Evolutionary conservation across 371 early-diverging fungal species (phyloP).

Genomic region (Mucor circinelloides): DNA sequence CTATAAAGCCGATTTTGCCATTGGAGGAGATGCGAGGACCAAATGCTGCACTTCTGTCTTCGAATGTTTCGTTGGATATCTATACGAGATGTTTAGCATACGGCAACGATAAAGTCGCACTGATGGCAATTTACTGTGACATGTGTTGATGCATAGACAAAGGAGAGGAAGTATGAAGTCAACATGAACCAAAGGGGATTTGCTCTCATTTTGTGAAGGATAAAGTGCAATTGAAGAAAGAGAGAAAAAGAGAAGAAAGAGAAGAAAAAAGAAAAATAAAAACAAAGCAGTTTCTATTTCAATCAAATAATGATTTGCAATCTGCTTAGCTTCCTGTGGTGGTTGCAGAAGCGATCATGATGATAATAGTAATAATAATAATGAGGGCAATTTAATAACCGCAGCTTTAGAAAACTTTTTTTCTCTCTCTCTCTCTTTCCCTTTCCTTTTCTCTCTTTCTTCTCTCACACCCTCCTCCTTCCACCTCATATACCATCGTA

Average conservation of each 20-base stretch:
- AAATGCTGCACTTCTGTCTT: slow-evolving; percentile 63
- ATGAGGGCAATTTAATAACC: neutral
- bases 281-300: slow-evolving; percentile 1
- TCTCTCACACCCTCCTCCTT: neutral
- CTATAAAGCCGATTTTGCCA: slow-evolving; percentile 50
- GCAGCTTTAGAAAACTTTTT: neutral
- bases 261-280: neutral
- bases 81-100: slow-evolving; percentile 3
- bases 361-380: no score
- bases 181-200: slow-evolving; percentile 5
- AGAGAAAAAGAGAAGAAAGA: neutral
- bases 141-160: slow-evolving; percentile 24
- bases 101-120: neutral
- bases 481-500: neutral
- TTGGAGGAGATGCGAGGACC: slow-evolving; percentile 59
- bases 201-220: neutral
- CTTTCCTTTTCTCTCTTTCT: neutral
- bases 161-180: neutral
- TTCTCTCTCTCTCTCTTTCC: neutral
- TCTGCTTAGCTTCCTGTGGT: neutral
- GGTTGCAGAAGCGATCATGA: neutral
- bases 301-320: neutral
- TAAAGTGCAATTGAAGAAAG: neutral
- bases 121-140: slow-evolving; percentile 13
- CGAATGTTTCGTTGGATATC: slow-evolving; percentile 55